Base-by-base conservation (phyloP, 2,329 filamentous ascomycete genomes). In the Fusarium guadeloupense region DNA sequence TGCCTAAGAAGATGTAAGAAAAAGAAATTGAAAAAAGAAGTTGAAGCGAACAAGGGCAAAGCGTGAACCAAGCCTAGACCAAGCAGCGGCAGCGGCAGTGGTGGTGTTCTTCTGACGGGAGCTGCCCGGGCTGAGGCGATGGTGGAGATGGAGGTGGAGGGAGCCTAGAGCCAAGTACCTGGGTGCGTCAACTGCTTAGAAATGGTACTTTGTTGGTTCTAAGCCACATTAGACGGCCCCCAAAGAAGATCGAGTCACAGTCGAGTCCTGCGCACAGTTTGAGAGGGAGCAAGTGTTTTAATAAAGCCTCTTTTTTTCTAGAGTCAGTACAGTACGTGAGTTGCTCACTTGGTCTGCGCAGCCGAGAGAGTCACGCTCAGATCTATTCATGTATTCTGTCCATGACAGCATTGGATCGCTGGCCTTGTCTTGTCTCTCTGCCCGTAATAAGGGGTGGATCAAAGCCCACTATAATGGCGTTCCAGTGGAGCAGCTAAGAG, bases 1-100 rank as follows among this genome's bases (percentile, higher is more conserved):
- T 70, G 69, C 67, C 68, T 71, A 42, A 49, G 38, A 46, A 46
- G 40, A 47, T 31, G 28, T 28, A 33, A 33, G 35, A 46, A 38
- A 17, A 38, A 44, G 21, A 25, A 49, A 39, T 51, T 33, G 38
- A 52, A 60, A 63, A 52, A 26, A 35, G 57, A 46, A 54, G 59
- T 53, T 49, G 60, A 66, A 54, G 49, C 47, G 44, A 45, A 33
- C 35, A 44, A 62, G 53, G 53, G 30, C 38, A 41, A n/a, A 51
- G 54, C 69, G 69, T 69, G 69, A 69, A 71, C 59, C 53, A 58
- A 66, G 47, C 53, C 54, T 52, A 54, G 64, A 50, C 56, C 61
- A 47, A 53, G 54, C 61, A 47, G 56, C 47, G 25, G 25, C 25
- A 3, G n/a, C n/a, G 23, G 23, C 10, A 25, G 23, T 57, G 57